Evolutionary conservation across 805 yeast species (phyloP), one percentile per base, ranked within the genome.

Genomic region (Schwanniomyces sp.): DNA sequence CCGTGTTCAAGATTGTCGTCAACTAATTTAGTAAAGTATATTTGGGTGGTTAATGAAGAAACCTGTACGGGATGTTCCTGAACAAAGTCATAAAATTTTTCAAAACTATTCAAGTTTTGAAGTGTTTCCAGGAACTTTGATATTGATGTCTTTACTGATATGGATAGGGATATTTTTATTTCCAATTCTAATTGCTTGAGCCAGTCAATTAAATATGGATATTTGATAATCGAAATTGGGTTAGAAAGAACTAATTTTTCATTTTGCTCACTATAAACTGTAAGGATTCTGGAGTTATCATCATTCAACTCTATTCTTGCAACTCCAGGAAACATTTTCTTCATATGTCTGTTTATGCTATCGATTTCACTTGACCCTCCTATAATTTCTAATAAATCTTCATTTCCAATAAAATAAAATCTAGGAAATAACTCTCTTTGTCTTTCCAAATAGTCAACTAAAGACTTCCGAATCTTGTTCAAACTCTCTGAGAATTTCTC

Each of bases 361-460:
- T 40, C 37, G 1, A 80, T 55, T 52, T 84, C 78, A 5, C 61
- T 66, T 0, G 81, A 69, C 44, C 84, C 78, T 2, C 97, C 96
- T 30, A 92, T 78, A 34, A 92, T 78, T 51, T 89, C 96, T 29
- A 92, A 69, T 27, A 92, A 66, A 61, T 92, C 97, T 50, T 91
- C 96, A 61, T 92, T 92, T 5, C 97, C 97, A 25, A 92, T 69
- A 59, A 92, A 91, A 57, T 85, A 91, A 47, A 91, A 85, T 41
- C 97, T 74, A 0, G 96, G 91, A 56, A 86, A 92, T 1, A 74
- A 49, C 37, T 79, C 85, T 52, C 98, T 70, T 60, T 91, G 96
- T 34, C 78, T 79, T 55, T 91, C 97, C 28, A 92, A 69, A 60
- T 84, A 92, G 7, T 88, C 92, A 10, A 83, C 74, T 11, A 92